phyloP scores from a whole-genome alignment of 495 filamentous ascomycete species.

The Pyrenula massariospora region DNA sequence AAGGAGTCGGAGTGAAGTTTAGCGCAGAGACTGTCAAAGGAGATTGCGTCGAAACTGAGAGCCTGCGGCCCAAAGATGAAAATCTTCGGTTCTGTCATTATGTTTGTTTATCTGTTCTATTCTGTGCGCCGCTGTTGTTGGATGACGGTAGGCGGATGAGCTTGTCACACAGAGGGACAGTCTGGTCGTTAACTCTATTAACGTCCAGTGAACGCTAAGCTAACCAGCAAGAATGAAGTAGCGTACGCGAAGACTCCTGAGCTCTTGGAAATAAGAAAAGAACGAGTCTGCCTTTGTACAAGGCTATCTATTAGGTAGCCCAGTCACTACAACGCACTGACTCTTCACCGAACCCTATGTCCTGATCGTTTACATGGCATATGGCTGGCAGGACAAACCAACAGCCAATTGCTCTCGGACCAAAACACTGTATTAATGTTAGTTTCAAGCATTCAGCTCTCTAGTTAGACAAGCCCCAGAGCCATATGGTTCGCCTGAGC shows the following conservation, averaged over 20 bases:
- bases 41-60: conserved; percentile 17
- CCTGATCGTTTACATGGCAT: not conserved
- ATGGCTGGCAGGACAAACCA: not conserved
- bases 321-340: not conserved
- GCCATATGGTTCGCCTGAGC: not conserved
- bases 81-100: conserved; percentile 1
- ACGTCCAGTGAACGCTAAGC: not conserved
- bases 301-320: not conserved
- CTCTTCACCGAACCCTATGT: not conserved
- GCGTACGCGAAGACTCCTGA: not conserved
- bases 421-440: not conserved
- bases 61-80: conserved; percentile 22
- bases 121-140: not conserved
- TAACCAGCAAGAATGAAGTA: not conserved
- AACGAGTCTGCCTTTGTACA: not conserved
- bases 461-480: not conserved
- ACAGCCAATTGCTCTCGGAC: not conserved
- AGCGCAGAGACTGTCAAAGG: conserved; percentile 12
- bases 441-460: not conserved
- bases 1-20: conserved; percentile 14
- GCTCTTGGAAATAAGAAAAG: not conserved
- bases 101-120: not conserved
- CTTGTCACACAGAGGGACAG: not conserved
- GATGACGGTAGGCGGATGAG: not conserved
- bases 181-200: not conserved